Evolutionary conservation across 2,329 filamentous ascomycete genomes (phyloP).

Genomic region (Pseudogymnoascus sp.): DNA sequence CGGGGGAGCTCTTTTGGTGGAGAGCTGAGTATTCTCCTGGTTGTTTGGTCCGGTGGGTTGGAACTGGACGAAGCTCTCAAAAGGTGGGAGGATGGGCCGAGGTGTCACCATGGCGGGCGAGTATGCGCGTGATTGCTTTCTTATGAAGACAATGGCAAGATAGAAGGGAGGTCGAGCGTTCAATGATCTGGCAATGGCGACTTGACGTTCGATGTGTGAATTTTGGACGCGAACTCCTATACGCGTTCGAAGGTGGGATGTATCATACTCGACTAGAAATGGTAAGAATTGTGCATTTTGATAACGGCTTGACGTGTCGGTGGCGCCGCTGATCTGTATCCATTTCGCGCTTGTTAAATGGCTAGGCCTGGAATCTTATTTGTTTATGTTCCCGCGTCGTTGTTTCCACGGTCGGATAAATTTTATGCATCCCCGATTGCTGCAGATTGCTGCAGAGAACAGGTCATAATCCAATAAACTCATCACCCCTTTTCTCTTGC

Average conservation of each 20-base stretch:
- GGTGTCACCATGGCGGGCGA: background rate
- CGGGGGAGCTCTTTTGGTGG: background rate
- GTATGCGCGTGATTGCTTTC: background rate
- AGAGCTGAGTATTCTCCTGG: background rate
- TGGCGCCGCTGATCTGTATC: slow-evolving; percentile 2
- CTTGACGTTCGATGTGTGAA: background rate
- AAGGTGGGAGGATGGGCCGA: background rate
- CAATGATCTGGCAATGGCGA: background rate
- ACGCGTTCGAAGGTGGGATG: slow-evolving; percentile 1
- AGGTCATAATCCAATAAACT: background rate
- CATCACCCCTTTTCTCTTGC: background rate
- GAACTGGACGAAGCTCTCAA: background rate
- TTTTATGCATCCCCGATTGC: background rate
- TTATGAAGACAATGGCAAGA: background rate
- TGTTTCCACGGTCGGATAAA: background rate
- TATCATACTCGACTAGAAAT: background rate
- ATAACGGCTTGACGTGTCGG: background rate
- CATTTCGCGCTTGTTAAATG: background rate
- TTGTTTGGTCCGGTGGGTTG: background rate
- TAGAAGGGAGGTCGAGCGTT: background rate
- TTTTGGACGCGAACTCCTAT: slow-evolving; percentile 1
- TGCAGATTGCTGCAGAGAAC: background rate
- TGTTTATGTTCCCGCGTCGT: background rate
- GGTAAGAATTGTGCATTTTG: slow-evolving; percentile 5
- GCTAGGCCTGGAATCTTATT: background rate